These are phyloP conservation scores for Albophoma yamanashiensis DNA, from an alignment of 2,329 filamentous ascomycete species.

Conservation along the genomic window DNA sequence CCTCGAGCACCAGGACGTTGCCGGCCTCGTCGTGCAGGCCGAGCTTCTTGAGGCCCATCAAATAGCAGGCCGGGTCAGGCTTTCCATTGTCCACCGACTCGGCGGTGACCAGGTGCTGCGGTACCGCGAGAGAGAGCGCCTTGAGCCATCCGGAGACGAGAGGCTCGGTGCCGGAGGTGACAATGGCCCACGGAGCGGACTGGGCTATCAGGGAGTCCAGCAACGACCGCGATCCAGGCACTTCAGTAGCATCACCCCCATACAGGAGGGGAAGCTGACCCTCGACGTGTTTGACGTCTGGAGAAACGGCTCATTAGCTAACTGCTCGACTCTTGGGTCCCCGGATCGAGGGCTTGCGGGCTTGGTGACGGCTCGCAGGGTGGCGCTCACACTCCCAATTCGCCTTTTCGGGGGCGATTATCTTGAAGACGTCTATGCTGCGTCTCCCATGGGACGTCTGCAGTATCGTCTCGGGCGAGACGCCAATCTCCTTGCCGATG, in stretches of 20 bases:
- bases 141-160: constrained; percentile 65
- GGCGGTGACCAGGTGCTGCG: constrained; percentile 59
- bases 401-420: constrained; percentile 74
- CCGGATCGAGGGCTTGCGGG: neutral
- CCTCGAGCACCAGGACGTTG: constrained; percentile 69
- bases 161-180: constrained; percentile 59
- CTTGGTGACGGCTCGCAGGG: neutral
- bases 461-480: constrained; percentile 75
- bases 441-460: constrained; percentile 84
- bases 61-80: constrained; percentile 66
- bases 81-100: constrained; percentile 69
- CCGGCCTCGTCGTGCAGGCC: constrained; percentile 35
- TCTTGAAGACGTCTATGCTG: constrained; percentile 73
- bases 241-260: constrained; percentile 70
- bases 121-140: constrained; percentile 53
- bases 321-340: neutral
- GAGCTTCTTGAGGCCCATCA: constrained; percentile 54
- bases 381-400: constrained; percentile 77
- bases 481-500: constrained; percentile 73
- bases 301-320: neutral
- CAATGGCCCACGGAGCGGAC: constrained; percentile 73
- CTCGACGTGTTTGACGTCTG: constrained; percentile 74
- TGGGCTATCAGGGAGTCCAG: constrained; percentile 54
- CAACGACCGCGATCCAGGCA: constrained; percentile 69
- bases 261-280: constrained; percentile 65